phyloP scores from a whole-genome alignment of 2,329 filamentous ascomycete genomes.

The Scedosporium minutisporum region DNA sequence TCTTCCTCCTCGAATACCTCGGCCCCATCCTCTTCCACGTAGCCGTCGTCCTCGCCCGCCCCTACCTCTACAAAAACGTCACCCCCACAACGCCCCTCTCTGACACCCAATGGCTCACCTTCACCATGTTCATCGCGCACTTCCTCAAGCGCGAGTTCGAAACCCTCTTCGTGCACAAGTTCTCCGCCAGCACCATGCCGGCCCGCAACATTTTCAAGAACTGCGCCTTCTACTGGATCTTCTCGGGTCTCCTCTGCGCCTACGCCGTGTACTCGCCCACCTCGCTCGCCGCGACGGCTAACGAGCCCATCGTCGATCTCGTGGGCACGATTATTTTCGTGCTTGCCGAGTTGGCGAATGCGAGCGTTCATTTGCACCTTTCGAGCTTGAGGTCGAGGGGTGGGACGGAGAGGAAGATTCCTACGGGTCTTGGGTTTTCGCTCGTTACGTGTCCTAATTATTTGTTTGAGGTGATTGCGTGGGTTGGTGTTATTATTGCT shows the following conservation, averaged over 20 bases:
- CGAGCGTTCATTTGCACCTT: slow-evolving; percentile 70
- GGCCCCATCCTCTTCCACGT: slow-evolving; percentile 85
- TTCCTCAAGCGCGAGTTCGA: slow-evolving; percentile 94
- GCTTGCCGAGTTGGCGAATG: slow-evolving; percentile 72
- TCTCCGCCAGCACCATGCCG: slow-evolving; percentile 92
- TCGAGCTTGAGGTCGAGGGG: slow-evolving; percentile 67
- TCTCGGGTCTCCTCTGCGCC: slow-evolving; percentile 71
- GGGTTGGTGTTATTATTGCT: slow-evolving; percentile 72
- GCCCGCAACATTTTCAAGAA: slow-evolving; percentile 87
- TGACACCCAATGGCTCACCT: slow-evolving; percentile 62
- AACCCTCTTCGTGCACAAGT: slow-evolving; percentile 89
- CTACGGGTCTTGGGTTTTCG: slow-evolving; percentile 71
- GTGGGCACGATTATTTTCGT: slow-evolving; percentile 61
- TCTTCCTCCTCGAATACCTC: slow-evolving; percentile 91
- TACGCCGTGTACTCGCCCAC: slow-evolving; percentile 76
- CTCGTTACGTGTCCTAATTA: slow-evolving; percentile 96
- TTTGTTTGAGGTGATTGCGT: slow-evolving; percentile 82
- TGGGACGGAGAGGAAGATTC: slow-evolving; percentile 80
- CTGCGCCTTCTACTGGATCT: slow-evolving; percentile 84
- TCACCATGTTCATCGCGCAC: slow-evolving; percentile 67
- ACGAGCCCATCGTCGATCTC: slow-evolving; percentile 46
- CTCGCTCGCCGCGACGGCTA: slow-evolving; percentile 51
- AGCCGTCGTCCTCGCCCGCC: slow-evolving; percentile 60
- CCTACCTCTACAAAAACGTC: slow-evolving; percentile 43
- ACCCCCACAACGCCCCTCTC: slow-evolving; percentile 41